phyloP scores from a whole-genome alignment of 352 stramenopile species.

The Phytophthora tubulina region DNA sequence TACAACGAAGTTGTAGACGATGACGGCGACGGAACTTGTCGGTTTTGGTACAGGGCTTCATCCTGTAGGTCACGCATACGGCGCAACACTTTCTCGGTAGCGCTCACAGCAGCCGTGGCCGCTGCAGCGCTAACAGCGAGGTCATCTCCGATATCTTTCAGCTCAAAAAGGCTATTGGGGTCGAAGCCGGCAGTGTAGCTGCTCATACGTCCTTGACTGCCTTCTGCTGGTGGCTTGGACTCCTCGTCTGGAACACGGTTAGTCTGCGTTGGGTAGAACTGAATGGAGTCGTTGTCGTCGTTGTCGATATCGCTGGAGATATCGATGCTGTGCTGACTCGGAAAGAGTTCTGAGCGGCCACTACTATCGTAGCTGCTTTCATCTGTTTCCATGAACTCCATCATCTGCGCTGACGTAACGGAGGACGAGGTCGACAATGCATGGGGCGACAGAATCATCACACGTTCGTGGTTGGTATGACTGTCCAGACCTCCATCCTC shows the following conservation, averaged over 20 bases:
- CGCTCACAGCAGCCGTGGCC: slow-evolving; percentile 29
- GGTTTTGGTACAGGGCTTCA: slow-evolving; percentile 40
- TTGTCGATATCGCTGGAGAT: slow-evolving; percentile 37
- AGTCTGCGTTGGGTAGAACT: slow-evolving; percentile 52
- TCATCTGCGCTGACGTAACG: slow-evolving; percentile 48
- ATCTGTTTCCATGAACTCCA: slow-evolving; percentile 39
- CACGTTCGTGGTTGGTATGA: slow-evolving; percentile 33
- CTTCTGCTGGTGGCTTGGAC: slow-evolving; percentile 6
- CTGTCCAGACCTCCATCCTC: slow-evolving; percentile 37
- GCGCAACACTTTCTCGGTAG: slow-evolving; percentile 33
- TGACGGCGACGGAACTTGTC: slow-evolving; percentile 32
- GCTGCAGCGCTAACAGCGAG: slow-evolving; percentile 18
- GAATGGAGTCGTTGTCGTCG: slow-evolving; percentile 47
- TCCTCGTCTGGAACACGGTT: slow-evolving; percentile 28
- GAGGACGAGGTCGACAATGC: slow-evolving; percentile 46
- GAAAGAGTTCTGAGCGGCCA: slow-evolving; percentile 15
- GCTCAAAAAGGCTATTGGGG: slow-evolving; percentile 48
- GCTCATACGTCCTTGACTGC: slow-evolving; percentile 21
- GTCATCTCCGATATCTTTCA: slow-evolving; percentile 43
- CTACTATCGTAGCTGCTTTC: slow-evolving; percentile 39
- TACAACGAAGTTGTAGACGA: slow-evolving; percentile 36
- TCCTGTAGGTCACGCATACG: slow-evolving; percentile 44
- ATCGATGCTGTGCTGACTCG: slow-evolving; percentile 23
- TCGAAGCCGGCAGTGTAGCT: slow-evolving; percentile 44
- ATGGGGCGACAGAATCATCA: slow-evolving; percentile 43